Conservation (phyloP, 257 asterid species). For the Paraleonurus japonicus region DNA sequence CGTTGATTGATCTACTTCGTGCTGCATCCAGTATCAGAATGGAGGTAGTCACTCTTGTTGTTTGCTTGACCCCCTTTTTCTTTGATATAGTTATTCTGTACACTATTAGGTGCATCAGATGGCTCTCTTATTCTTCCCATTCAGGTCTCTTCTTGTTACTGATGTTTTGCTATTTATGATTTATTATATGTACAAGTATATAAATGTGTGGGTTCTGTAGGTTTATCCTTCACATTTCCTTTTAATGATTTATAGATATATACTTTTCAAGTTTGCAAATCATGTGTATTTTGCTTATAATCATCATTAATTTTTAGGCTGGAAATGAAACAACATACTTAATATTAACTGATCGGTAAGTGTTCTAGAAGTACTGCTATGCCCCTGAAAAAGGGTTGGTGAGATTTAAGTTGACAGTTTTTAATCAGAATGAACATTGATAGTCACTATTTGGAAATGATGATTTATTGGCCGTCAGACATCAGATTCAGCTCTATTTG, state of each 20-base stretch:
- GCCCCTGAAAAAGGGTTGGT: not conserved
- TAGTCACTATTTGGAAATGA: not conserved
- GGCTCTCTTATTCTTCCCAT: not conserved
- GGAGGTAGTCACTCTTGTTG: constrained; percentile 59
- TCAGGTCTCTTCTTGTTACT: constrained; percentile 1
- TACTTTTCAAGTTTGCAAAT: constrained; percentile 17
- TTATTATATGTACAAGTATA: not conserved
- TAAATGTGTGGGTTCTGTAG: not conserved
- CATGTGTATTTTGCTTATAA: not conserved
- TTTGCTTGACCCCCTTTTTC: not conserved
- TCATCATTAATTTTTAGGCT: not conserved
- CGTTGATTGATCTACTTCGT: constrained; percentile 74
- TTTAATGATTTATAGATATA: not conserved
- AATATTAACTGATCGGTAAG: not conserved
- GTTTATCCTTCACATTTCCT: not conserved
- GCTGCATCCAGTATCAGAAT: constrained; percentile 73
- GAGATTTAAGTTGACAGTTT: not conserved
- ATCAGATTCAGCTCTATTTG: constrained; percentile 5
- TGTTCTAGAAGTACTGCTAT: not conserved
- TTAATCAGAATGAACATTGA: not conserved
- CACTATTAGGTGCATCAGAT: not conserved
- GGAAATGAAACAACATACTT: not conserved
- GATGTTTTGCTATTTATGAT: constrained; percentile 8
- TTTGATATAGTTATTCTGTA: not conserved
- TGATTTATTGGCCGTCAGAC: constrained; percentile 14